Base-by-base conservation (phyloP, 176 grass and related monocot genomes). In the Triticum aestivum region DNA sequence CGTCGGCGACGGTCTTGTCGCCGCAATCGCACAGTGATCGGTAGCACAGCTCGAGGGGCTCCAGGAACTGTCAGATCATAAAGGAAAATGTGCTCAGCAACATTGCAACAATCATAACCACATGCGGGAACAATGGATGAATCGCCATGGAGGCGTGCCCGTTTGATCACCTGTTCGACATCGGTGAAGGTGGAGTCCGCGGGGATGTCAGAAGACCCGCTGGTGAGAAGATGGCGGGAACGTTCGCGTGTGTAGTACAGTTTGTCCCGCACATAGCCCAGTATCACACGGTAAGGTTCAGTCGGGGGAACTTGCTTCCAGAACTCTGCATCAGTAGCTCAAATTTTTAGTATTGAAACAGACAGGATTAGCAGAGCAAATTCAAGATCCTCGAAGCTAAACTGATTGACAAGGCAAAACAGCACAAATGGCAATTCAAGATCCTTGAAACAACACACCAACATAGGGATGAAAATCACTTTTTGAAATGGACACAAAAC, bases 11-110 rank as follows among this genome's bases (percentile, higher is more conserved):
- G 12, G 78, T 17, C 44, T 87, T 93, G 87, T 98, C 93, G 21
- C 95, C 95, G 47, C 83, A 87, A 10, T 81, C 86, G 52, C 72
- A 83, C 58, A 95, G 74, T 1, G 95, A 98, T 27, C 69, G 82
- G 79, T 98, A 98, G 72, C 95, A 98, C 33, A 98, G 77, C 85
- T 98, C 93, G 18, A 98, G 91, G 27, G 95, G 95, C 78, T 93
- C 91, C 61, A 98, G 73, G 18, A 98, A 86, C 95, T 98, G 79
- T 75, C 80, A 64, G 13, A 51, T 23, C 79, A 68, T 0, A 69
- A 34, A 35, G 35, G 35, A 23, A 32, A n/a, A 69, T 54, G 76
- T 10, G 47, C 45, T 65, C 37, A 80, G 0, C 23, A 68, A 47
- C 34, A 12, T 41, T 10, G 17, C 8, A 11, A 20, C 29, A 78